phyloP scores from a whole-genome alignment of 2,329 filamentous ascomycete species.

The Dothideomycetes sp. region DNA sequence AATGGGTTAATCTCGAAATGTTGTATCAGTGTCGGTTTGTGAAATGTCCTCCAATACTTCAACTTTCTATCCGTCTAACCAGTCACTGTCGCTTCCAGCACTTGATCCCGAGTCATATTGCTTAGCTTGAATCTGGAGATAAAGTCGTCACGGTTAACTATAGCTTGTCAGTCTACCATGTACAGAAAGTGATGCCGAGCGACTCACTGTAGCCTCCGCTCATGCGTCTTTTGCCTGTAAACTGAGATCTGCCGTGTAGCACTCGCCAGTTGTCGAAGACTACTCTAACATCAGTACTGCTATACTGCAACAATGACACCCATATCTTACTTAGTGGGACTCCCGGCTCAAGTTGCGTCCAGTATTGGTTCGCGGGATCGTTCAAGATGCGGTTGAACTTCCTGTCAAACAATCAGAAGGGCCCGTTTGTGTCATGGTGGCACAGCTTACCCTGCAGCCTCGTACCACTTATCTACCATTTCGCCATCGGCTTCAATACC shows the following conservation, averaged over 20 bases:
- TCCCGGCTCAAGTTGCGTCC: slow-evolving; percentile 73
- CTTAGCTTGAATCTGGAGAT: slow-evolving; percentile 65
- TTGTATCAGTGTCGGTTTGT: neutral
- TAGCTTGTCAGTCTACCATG: neutral
- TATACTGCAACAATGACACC: neutral
- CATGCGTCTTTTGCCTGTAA: slow-evolving; percentile 74
- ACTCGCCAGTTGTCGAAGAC: slow-evolving; percentile 97
- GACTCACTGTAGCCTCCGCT: slow-evolving; percentile 82
- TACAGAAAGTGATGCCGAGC: slow-evolving; percentile 1
- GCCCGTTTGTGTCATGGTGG: neutral
- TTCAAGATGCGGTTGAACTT: slow-evolving; percentile 63
- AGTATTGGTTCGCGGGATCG: slow-evolving; percentile 56
- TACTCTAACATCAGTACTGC: slow-evolving; percentile 20
- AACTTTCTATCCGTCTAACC: too few relatives aligned
- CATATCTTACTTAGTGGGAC: slow-evolving; percentile 55
- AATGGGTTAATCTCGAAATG: neutral
- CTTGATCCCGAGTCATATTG: slow-evolving; percentile 38
- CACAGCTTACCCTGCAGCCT: slow-evolving; percentile 45
- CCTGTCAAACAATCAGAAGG: slow-evolving; percentile 24
- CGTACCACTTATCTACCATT: slow-evolving; percentile 58
- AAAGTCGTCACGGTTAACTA: slow-evolving; percentile 73
- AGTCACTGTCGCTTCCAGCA: slow-evolving; percentile 20
- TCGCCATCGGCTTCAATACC: slow-evolving; percentile 47
- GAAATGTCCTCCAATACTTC: slow-evolving; percentile 2
- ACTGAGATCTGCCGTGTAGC: slow-evolving; percentile 73